A percentile compares a stretch with the other conserved stretches of the same genome.
Conservation (phyloP, 208 protist genomes). For the Leishmania tropica region DNA sequence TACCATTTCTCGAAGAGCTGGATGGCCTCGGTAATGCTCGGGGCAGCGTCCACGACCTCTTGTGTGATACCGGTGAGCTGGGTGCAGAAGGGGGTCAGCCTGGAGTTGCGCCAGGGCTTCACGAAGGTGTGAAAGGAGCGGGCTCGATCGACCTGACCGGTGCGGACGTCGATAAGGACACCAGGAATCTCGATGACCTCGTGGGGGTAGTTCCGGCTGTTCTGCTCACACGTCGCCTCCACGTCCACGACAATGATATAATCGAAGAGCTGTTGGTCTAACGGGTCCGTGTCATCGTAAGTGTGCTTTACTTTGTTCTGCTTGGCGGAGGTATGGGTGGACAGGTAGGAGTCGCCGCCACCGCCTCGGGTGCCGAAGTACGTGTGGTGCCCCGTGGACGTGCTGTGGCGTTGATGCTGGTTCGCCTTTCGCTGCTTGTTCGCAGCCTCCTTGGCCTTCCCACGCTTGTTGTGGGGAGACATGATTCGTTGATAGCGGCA, state of each 20-base stretch:
- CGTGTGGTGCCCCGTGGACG: background rate
- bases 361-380: background rate
- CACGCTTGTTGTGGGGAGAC: conserved; percentile 74
- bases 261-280: conserved; percentile 89
- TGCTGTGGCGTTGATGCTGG: conserved; percentile 17
- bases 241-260: conserved; percentile 94
- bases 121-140: conserved; percentile 92
- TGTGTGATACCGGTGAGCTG: conserved; percentile 96
- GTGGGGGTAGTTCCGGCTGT: conserved; percentile 71
- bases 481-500: conserved; percentile 5
- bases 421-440: conserved; percentile 37
- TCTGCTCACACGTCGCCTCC: conserved; percentile 89
- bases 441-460: conserved; percentile 65
- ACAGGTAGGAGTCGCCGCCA: conserved; percentile 41
- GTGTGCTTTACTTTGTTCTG: conserved; percentile 39
- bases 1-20: conserved; percentile 81
- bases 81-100: conserved; percentile 93
- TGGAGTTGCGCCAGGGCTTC: conserved; percentile 81
- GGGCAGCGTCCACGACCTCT: conserved; percentile 83
- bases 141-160: conserved; percentile 60
- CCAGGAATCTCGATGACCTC: conserved; percentile 97
- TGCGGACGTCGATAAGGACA: conserved; percentile 85
- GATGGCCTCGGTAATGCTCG: conserved; percentile 70
- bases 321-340: conserved; percentile 19
- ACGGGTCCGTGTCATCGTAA: conserved; percentile 60